Evolutionary conservation across 768 basidiomycete genomes (phyloP).

Genomic region (Calocera viscosa): DNA sequence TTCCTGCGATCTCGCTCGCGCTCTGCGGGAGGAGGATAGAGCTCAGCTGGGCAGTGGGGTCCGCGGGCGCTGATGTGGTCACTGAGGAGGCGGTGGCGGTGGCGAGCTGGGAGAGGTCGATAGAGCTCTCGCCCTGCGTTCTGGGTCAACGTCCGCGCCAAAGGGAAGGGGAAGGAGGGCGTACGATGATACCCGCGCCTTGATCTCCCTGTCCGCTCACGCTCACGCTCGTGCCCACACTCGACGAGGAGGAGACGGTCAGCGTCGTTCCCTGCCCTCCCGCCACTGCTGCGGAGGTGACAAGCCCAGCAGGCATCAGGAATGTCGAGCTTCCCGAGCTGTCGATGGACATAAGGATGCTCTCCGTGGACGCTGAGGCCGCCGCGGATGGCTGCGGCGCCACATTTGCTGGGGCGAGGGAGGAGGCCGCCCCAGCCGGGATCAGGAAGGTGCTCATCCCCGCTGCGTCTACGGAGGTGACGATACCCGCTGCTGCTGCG

Average conservation of each 20-base stretch:
- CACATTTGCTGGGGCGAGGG: too few relatives aligned
- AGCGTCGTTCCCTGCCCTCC: neutral
- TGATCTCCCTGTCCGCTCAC: neutral
- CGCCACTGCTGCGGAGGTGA: neutral
- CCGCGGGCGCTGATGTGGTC: neutral
- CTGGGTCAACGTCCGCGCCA: too few relatives aligned
- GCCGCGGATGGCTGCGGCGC: too few relatives aligned
- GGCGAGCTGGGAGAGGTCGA: neutral
- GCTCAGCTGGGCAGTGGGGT: conserved; percentile 6
- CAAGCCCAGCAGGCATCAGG: too few relatives aligned
- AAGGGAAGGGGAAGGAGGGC: neutral
- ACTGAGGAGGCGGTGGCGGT: neutral
- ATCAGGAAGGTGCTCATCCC: neutral
- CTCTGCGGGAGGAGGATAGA: neutral
- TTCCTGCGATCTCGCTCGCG: neutral
- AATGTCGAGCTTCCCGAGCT: too few relatives aligned
- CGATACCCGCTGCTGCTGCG: neutral
- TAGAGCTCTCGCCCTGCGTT: neutral
- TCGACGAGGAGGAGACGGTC: neutral
- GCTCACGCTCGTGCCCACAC: neutral
- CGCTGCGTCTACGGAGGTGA: neutral
- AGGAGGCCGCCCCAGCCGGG: neutral
- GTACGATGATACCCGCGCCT: neutral
- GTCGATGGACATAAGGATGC: too few relatives aligned
- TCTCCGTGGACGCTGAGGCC: too few relatives aligned